A percentile compares a stretch with the other conserved stretches of the same genome.
Evolutionary conservation across 345 rosid genomes (phyloP).

Genomic region (Aegle marmelos): DNA sequence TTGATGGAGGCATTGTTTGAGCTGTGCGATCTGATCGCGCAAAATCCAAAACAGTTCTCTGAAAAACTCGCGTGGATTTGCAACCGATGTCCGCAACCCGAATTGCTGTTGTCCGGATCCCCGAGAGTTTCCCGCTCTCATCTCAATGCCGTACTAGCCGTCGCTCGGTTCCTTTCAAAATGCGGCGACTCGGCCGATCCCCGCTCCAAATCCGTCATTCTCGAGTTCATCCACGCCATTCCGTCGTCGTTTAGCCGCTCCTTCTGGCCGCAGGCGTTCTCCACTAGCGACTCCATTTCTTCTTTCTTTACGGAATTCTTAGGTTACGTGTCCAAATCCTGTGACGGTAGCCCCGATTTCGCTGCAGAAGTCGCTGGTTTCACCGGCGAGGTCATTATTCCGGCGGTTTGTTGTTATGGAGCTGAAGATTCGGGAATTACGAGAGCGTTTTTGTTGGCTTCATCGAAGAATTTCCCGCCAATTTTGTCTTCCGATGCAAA

Average conservation of each 20-base stretch:
- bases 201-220: constrained; percentile 52
- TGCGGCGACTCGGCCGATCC: constrained; percentile 44
- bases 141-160: constrained; percentile 85
- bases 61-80: constrained; percentile 89
- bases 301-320: constrained; percentile 67
- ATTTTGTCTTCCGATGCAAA: constrained; percentile 65
- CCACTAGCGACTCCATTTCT: constrained; percentile 43
- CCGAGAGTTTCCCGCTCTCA: constrained; percentile 80
- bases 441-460: constrained; percentile 66
- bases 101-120: constrained; percentile 52
- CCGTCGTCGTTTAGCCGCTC: constrained; percentile 70
- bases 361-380: constrained; percentile 59
- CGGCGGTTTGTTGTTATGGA: constrained; percentile 32
- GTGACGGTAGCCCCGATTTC: constrained; percentile 57
- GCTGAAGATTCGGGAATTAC: constrained; percentile 44
- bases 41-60: constrained; percentile 70
- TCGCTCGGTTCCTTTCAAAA: constrained; percentile 70
- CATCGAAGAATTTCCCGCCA: constrained; percentile 69
- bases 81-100: constrained; percentile 85
- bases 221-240: constrained; percentile 66
- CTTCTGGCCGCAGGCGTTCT: constrained; percentile 87
- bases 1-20: constrained; percentile 82
- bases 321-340: constrained; percentile 48
- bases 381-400: constrained; percentile 62
- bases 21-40: constrained; percentile 78